Evolutionary conservation across 2,329 filamentous ascomycete species (phyloP).

Genomic region (Drechslera avenae): DNA sequence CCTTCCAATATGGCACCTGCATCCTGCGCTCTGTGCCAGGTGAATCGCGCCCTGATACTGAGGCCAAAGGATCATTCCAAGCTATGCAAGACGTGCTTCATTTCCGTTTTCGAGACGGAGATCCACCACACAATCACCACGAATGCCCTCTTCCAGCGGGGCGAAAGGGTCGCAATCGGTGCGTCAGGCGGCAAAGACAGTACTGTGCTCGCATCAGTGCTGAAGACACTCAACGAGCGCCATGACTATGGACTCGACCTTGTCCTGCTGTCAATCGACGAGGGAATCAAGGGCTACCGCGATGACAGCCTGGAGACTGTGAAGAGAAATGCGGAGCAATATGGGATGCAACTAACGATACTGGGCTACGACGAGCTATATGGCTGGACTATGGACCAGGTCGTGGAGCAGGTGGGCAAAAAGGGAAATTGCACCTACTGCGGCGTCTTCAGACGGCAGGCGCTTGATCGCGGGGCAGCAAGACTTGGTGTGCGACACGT

Average conservation of each 20-base stretch:
- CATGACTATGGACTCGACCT: conserved; percentile 86
- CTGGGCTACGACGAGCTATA: conserved; percentile 93
- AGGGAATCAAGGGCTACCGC: conserved; percentile 95
- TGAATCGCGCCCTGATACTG: conserved; percentile 82
- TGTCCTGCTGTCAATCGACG: conserved; percentile 88
- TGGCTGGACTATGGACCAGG: conserved; percentile 99
- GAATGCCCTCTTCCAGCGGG: conserved; percentile 78
- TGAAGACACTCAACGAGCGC: conserved; percentile 92
- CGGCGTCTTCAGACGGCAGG: conserved; percentile 92
- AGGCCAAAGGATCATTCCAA: conserved; percentile 94
- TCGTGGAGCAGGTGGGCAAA: conserved; percentile 93
- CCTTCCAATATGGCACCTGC: conserved; percentile 70
- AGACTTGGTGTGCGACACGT: conserved; percentile 88
- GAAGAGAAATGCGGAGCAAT: conserved; percentile 88
- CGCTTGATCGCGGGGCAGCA: conserved; percentile 88
- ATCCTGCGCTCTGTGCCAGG: conserved; percentile 76
- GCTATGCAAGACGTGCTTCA: conserved; percentile 88
- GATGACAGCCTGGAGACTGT: conserved; percentile 97
- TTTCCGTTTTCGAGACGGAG: conserved; percentile 86
- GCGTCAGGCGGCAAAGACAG: conserved; percentile 98
- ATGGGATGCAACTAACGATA: conserved; percentile 89
- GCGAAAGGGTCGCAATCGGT: conserved; percentile 90
- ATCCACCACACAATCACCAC: conserved; percentile 89
- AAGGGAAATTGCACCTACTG: conserved; percentile 99
- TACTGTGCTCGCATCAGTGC: conserved; percentile 89